phyloP scores from a whole-genome alignment of 1,284 basidiomycete genomes.

The Marasmius tenuissimus region DNA sequence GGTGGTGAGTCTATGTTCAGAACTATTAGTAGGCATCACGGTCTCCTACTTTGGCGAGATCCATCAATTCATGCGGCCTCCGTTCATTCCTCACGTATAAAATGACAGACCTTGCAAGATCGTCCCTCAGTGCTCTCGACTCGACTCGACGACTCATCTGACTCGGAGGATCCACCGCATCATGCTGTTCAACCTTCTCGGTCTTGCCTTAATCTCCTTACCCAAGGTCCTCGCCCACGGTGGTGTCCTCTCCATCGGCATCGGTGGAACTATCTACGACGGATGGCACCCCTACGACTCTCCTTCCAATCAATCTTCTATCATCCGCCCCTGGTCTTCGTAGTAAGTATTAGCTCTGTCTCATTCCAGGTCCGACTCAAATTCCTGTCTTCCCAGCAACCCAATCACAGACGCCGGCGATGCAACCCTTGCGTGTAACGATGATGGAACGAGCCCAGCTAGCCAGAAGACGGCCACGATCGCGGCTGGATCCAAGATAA shows the following conservation, averaged over 20 bases:
- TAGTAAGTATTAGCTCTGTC: constrained; percentile 37
- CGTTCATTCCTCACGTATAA: too few relatives aligned
- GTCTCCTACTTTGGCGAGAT: too few relatives aligned
- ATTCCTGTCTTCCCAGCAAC: constrained; percentile 34
- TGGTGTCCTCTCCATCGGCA: constrained; percentile 52
- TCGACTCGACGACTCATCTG: too few relatives aligned
- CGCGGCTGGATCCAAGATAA: constrained; percentile 50
- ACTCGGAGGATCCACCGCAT: too few relatives aligned
- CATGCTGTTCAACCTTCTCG: constrained; percentile 18
- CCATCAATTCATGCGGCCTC: too few relatives aligned
- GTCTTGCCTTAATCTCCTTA: constrained; percentile 21
- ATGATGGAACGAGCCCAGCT: constrained; percentile 49
- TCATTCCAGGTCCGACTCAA: constrained; percentile 18
- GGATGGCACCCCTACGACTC: constrained; percentile 54
- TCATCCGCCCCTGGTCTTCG: constrained; percentile 53
- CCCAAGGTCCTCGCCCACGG: constrained; percentile 43
- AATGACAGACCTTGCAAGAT: too few relatives aligned
- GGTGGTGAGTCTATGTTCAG: constrained; percentile 25
- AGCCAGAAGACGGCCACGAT: constrained; percentile 54
- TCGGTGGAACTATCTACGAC: constrained; percentile 45
- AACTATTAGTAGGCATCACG: constrained; percentile 17
- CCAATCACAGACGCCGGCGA: constrained; percentile 50
- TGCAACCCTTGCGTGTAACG: constrained; percentile 53
- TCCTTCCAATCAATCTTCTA: constrained; percentile 49
- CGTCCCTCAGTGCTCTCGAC: too few relatives aligned